These are phyloP conservation scores for Ogataea ganodermae DNA, from an alignment of 805 yeast genomes.

Conservation along the genomic window DNA sequence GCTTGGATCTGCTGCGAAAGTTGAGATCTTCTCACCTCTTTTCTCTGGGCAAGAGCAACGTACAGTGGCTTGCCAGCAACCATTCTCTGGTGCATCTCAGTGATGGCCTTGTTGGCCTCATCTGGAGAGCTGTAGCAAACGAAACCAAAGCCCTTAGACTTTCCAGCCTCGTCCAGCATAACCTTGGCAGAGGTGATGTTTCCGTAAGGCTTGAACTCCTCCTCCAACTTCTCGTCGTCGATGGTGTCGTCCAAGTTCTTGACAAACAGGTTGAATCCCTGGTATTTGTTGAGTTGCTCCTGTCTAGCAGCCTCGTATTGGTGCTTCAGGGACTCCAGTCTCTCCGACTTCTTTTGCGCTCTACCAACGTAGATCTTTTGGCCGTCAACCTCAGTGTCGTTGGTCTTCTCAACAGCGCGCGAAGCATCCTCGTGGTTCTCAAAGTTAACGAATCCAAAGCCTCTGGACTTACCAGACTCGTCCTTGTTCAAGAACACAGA, in stretches of 20 bases:
- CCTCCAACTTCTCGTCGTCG: slow-evolving; percentile 87
- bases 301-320: slow-evolving; percentile 90
- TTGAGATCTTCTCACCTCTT: slow-evolving; percentile 96
- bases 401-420: slow-evolving; percentile 88
- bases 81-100: slow-evolving; percentile 98
- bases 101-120: slow-evolving; percentile 97
- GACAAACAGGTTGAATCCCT: slow-evolving; percentile 95
- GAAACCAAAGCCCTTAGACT: slow-evolving; percentile 97
- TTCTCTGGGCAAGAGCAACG: slow-evolving; percentile 98
- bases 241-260: slow-evolving; percentile 94
- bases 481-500: slow-evolving; percentile 81
- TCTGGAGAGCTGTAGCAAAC: slow-evolving; percentile 97
- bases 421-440: slow-evolving; percentile 86
- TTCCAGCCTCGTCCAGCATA: slow-evolving; percentile 92
- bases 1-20: slow-evolving; percentile 97
- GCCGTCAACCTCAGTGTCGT: slow-evolving; percentile 83
- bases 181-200: slow-evolving; percentile 94
- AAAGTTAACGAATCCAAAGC: slow-evolving; percentile 94
- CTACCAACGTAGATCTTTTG: slow-evolving; percentile 93
- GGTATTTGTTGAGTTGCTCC: slow-evolving; percentile 91
- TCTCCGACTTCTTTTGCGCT: slow-evolving; percentile 98
- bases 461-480: slow-evolving; percentile 85
- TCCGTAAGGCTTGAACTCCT: slow-evolving; percentile 93
- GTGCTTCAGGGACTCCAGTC: slow-evolving; percentile 91
- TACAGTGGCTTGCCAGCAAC: slow-evolving; percentile 93